Evolutionary conservation across 1,139 yeast species (phyloP).

Genomic region (Eremothecium cymbalariae): DNA sequence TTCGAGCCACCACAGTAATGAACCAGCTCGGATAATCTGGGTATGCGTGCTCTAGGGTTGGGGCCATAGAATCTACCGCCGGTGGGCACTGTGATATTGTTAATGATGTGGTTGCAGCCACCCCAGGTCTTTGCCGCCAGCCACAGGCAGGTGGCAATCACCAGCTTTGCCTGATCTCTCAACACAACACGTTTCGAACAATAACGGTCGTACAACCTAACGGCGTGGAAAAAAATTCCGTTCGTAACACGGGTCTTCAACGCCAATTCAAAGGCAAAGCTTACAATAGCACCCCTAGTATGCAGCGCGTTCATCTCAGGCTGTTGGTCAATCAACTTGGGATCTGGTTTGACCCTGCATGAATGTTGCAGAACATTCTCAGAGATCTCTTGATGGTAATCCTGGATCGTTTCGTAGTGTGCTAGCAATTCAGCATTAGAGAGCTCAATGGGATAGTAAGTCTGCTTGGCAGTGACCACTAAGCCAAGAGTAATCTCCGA

Average conservation of each 20-base stretch:
- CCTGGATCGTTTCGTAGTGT: slow-evolving; percentile 42
- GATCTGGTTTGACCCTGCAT: slow-evolving; percentile 40
- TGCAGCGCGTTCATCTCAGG: slow-evolving; percentile 50
- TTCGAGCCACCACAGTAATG: slow-evolving; percentile 51
- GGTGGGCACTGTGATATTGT: slow-evolving; percentile 39
- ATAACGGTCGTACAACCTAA: slow-evolving; percentile 54
- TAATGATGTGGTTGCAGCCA: slow-evolving; percentile 61
- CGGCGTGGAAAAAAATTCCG: slow-evolving; percentile 52
- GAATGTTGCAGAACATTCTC: slow-evolving; percentile 36
- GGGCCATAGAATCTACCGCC: slow-evolving; percentile 62
- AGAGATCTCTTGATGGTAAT: slow-evolving; percentile 47
- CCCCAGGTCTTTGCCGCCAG: slow-evolving; percentile 57
- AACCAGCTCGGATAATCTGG: slow-evolving; percentile 53
- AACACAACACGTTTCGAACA: slow-evolving; percentile 57
- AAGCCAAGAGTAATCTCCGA: slow-evolving; percentile 32
- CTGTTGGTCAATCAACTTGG: slow-evolving; percentile 51
- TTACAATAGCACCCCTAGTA: slow-evolving; percentile 44
- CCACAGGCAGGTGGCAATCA: slow-evolving; percentile 61
- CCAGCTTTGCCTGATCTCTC: slow-evolving; percentile 54
- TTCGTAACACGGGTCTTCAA: slow-evolving; percentile 50
- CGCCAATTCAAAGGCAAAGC: slow-evolving; percentile 52
- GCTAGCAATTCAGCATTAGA: slow-evolving; percentile 43
- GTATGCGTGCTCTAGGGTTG: slow-evolving; percentile 57
- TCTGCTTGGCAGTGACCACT: slow-evolving; percentile 34
- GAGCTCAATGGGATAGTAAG: slow-evolving; percentile 42